Base-by-base conservation (phyloP, 2,329 filamentous ascomycete genomes). In the Lachnellula cervina region DNA sequence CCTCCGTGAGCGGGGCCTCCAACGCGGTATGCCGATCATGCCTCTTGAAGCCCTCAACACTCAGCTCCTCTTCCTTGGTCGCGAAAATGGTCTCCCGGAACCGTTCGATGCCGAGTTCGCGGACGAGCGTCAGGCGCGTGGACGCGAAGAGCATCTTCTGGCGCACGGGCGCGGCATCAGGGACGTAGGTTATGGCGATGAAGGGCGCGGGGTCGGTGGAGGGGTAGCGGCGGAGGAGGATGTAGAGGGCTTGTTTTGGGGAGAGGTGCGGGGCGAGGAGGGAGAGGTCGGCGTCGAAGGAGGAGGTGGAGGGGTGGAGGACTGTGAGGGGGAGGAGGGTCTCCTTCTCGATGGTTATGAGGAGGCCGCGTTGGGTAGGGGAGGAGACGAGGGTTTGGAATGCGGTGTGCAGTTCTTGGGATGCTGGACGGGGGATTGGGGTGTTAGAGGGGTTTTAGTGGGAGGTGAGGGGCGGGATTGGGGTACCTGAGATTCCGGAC, bases 121-220 rank as follows among this genome's bases (percentile, higher is more conserved):
- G 81, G 49, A 87, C 81, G 1, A 94, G 78, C 0, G 88, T 89
- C 64, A 92, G 76, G 9, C 88, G 81, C 28, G 89, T 92, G 23
- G 84, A 82, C 5, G 89, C 89, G 70, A 93, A 92, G 21, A 94
- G 80, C 86, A 90, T 94, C 78, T 94, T 94, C 70, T 90, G 87
- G 40, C 89, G 84, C 55, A 94, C 89, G 28, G 86, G 87, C 40
- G 89, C 89, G 1, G 82, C 69, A 71, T 93, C 88, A 25, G 89
- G 90, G 5, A 94, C 84, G 70, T 91, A 94, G 37, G 88, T 90
- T 37, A 92, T 76, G 46, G 86, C 87, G 25, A 88, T 74, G 61
- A 91, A 83, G 3, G 68, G 68, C 0, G 68, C 66, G 11, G 61
- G 59, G 17, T 68, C 62, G n/a, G 80, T 81, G 3, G 76, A 71